A percentile compares a stretch with the other conserved stretches of the same genome.
phyloP scores from a whole-genome alignment of 495 filamentous ascomycete genomes.

The Bacidia gigantensis region DNA sequence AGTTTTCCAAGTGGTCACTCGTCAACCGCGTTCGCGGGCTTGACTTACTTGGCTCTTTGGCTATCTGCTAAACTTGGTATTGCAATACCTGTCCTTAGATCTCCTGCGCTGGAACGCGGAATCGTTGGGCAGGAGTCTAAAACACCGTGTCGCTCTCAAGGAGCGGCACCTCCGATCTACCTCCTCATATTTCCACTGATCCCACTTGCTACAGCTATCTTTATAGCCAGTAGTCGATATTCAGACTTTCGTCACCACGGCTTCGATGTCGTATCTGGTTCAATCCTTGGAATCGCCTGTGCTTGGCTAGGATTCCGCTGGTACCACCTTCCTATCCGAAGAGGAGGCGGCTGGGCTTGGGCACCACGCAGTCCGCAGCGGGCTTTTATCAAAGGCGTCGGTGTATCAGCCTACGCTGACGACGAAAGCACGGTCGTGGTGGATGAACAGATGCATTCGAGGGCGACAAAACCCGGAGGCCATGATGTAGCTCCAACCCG shows the following conservation, averaged over 20 bases:
- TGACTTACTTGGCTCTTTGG: slow-evolving; percentile 51
- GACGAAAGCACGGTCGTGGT: slow-evolving; percentile 22
- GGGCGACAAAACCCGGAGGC: not conserved
- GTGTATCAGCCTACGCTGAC: slow-evolving; percentile 19
- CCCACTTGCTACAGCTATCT: slow-evolving; percentile 43
- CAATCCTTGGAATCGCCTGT: slow-evolving; percentile 39
- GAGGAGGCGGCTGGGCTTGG: slow-evolving; percentile 44
- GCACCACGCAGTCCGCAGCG: slow-evolving; percentile 27
- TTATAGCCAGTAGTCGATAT: slow-evolving; percentile 49
- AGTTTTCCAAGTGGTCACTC: slow-evolving; percentile 58
- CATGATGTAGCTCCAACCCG: not conserved
- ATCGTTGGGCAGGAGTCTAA: not conserved
- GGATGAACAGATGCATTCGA: not conserved
- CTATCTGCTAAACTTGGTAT: slow-evolving; percentile 50
- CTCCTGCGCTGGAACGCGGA: slow-evolving; percentile 21
- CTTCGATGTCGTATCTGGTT: slow-evolving; percentile 50
- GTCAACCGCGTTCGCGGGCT: slow-evolving; percentile 46
- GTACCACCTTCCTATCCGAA: slow-evolving; percentile 55
- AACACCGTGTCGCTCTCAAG: slow-evolving; percentile 30
- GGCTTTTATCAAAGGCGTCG: slow-evolving; percentile 49
- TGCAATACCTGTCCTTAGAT: slow-evolving; percentile 46
- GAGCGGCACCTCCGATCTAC: slow-evolving; percentile 46
- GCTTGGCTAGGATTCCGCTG: slow-evolving; percentile 46
- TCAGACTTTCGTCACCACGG: slow-evolving; percentile 49
- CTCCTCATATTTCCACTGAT: slow-evolving; percentile 42